Evolutionary conservation across 2,329 filamentous ascomycete genomes (phyloP), one percentile per base, ranked within the genome.

Genomic region (Colletotrichum kahawae): DNA sequence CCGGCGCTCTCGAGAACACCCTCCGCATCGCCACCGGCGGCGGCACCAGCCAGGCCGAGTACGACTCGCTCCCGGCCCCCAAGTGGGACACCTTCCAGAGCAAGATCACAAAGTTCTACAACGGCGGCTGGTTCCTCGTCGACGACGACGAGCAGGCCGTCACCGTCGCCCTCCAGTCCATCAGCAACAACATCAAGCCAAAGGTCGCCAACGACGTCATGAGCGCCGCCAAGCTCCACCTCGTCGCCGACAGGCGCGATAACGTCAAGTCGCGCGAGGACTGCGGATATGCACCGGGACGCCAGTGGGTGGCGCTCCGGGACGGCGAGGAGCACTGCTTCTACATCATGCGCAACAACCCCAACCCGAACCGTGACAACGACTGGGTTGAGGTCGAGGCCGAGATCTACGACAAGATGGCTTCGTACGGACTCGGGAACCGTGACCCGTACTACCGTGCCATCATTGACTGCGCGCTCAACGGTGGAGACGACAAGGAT

Each of bases 161-260:
- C 33, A 60, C 43, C 9, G 43, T 54, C 33, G 48, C 66, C 48
- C 27, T 70, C 5, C 43, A 62, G 13, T 59, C 64, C 57, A 60
- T 76, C 48, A 34, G 48, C 43, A 64, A 54, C 65, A 76, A 69
- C 43, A 68, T 73, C 64, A 43, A 76, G 64, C 38, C 24, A 14
- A 76, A 76, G 74, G 74, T 76, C 13, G 70, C 74, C 59, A 72
- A 73, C 51, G 65, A 76, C 14, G 29, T 76, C 43, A 68, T 76
- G 62, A 69, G 63, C 29, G 56, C 64, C 24, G 43, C 64, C 7
- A 59, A 54, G 8, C 43, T 68, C n/a, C 18, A 69, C 38, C 69
- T 76, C n/a, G 70, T 67, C 18, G 63, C 69, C 5, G 69, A 72
- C 51, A 65, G 31, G 57, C 67, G 67, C 54, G 57, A 54, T 4